These are phyloP conservation scores for Aspergillus biplanus DNA, from an alignment of 495 filamentous ascomycete genomes.

Conservation along the genomic window DNA sequence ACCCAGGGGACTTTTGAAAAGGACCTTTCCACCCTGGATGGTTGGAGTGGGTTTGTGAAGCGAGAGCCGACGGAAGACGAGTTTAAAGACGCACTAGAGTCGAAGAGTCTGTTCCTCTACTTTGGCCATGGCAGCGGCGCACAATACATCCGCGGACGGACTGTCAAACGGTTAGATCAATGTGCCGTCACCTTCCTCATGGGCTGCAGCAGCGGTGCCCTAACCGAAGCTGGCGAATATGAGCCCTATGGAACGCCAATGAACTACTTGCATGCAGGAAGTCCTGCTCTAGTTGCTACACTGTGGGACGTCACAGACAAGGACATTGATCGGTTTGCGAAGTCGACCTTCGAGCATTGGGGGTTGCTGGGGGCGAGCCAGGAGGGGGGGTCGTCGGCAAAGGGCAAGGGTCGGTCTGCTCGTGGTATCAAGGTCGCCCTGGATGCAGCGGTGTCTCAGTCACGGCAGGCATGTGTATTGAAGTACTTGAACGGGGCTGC, in stretches of 20 bases:
- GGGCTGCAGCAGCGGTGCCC: constrained; percentile 81
- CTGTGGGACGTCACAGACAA: constrained; percentile 98
- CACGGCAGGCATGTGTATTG: constrained; percentile 76
- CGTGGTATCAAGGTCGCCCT: constrained; percentile 42
- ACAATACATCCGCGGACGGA: constrained; percentile 83
- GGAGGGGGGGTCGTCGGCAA: background rate
- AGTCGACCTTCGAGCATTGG: constrained; percentile 78
- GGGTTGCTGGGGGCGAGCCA: constrained; percentile 59
- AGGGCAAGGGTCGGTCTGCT: background rate
- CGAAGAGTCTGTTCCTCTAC: constrained; percentile 76
- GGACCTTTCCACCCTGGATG: constrained; percentile 55
- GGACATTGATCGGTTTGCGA: constrained; percentile 91
- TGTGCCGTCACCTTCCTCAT: constrained; percentile 87
- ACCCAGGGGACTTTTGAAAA: constrained; percentile 76
- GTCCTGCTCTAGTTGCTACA: constrained; percentile 81
- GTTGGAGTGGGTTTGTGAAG: constrained; percentile 68
- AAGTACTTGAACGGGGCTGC: constrained; percentile 91
- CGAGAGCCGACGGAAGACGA: constrained; percentile 76
- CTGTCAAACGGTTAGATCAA: constrained; percentile 73
- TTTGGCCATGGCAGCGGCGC: constrained; percentile 96
- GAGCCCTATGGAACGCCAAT: constrained; percentile 87
- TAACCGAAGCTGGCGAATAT: constrained; percentile 83
- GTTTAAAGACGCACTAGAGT: constrained; percentile 64
- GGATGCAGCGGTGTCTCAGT: constrained; percentile 77
- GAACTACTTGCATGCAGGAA: constrained; percentile 86